Evolutionary conservation across 2,329 filamentous ascomycete genomes (phyloP).

Genomic region (Colletotrichum gigasporum): DNA sequence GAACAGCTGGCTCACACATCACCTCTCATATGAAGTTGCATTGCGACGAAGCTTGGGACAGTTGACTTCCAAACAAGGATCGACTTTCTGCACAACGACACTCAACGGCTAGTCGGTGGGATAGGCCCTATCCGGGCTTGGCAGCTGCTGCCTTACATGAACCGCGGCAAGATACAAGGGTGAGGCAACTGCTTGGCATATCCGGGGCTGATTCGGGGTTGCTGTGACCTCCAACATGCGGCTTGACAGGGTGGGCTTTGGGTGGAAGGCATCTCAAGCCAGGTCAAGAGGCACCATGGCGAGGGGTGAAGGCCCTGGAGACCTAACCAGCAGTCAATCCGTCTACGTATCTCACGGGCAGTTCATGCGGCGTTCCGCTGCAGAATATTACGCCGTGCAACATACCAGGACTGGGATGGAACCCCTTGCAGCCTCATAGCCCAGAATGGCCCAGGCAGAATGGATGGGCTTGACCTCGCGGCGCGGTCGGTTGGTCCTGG

Average conservation of each 20-base stretch:
- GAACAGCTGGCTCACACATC: too few species aligned
- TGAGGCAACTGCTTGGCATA: too few species aligned
- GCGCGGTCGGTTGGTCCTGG: conserved; percentile 7
- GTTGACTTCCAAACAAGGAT: too few species aligned
- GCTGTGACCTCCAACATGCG: too few species aligned
- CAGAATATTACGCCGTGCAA: background rate
- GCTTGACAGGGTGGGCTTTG: background rate
- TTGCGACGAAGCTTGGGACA: too few species aligned
- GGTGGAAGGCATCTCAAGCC: background rate
- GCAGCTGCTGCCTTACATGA: too few species aligned
- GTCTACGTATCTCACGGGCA: background rate
- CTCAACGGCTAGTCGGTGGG: too few species aligned
- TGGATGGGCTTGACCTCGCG: background rate
- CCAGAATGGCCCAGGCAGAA: conserved; percentile 10
- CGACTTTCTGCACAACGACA: too few species aligned
- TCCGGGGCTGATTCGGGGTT: too few species aligned
- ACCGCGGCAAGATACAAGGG: too few species aligned
- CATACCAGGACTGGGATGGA: background rate
- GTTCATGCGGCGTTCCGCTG: background rate
- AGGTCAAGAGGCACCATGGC: background rate
- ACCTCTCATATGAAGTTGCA: too few species aligned
- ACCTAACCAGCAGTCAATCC: background rate
- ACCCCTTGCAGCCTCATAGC: background rate
- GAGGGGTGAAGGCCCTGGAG: background rate
- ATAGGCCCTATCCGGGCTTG: too few species aligned